Evolutionary conservation across 2,329 filamentous ascomycete genomes (phyloP).

Genomic region (Chaetomiaceae sp.): DNA sequence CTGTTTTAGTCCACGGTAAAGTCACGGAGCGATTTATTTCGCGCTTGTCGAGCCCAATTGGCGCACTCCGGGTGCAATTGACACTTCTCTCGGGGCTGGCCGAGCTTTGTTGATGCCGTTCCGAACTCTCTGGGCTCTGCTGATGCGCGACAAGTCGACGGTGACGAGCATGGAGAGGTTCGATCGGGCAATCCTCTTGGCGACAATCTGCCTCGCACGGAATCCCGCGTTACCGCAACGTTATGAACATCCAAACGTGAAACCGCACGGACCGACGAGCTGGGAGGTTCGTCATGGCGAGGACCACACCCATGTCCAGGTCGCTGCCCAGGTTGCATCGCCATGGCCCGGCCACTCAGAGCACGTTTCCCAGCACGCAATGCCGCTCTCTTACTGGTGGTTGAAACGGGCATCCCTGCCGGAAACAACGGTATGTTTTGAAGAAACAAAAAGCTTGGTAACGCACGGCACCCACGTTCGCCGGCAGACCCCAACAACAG

Average conservation of each 20-base stretch:
- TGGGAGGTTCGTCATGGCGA: constrained; percentile 23
- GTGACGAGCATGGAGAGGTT: background rate
- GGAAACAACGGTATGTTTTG: constrained; percentile 9
- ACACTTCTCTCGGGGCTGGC: background rate
- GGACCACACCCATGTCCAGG: constrained; percentile 12
- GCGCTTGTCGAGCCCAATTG: background rate
- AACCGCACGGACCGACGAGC: constrained; percentile 23
- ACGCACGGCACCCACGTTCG: background rate
- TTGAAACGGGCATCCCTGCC: constrained; percentile 5
- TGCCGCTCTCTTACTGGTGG: constrained; percentile 14
- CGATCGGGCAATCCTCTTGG: constrained; percentile 14
- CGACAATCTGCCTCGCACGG: no score
- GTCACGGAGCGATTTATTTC: constrained; percentile 2
- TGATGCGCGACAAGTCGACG: no score
- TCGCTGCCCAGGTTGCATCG: constrained; percentile 6
- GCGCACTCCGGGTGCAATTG: constrained; percentile 6
- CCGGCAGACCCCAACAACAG: no score
- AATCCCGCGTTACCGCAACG: no score
- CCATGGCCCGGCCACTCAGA: constrained; percentile 11
- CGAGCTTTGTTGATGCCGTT: no score
- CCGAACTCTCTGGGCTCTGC: no score
- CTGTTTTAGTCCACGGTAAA: background rate
- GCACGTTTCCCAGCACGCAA: constrained; percentile 4
- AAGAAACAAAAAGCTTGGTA: constrained; percentile 9
- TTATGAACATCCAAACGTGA: no score